Evolutionary conservation across 176 grass and related monocot genomes (phyloP).

Genomic region (Musa itinerans): DNA sequence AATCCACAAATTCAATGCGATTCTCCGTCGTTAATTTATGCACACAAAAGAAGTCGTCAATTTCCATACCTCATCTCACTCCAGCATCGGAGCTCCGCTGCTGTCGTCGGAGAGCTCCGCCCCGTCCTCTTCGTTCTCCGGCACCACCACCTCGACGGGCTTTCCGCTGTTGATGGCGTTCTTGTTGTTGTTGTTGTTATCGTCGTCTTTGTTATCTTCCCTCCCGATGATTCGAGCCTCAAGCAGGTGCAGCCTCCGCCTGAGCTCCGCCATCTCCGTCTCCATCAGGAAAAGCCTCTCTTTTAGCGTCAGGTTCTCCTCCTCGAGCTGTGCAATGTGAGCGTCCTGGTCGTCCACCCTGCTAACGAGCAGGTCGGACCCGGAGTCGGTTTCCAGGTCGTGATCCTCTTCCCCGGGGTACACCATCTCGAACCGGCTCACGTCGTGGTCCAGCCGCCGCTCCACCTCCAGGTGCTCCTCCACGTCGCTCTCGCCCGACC

Average conservation of each 20-base stretch:
- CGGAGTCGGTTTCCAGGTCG: constrained; percentile 8
- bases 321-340: constrained; percentile 47
- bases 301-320: constrained; percentile 16
- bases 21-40: no score
- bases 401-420: constrained; percentile 8
- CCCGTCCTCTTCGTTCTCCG: no score
- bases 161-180: no score
- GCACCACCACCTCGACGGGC: no score
- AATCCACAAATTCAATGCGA: no score
- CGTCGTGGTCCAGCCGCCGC: constrained; percentile 74
- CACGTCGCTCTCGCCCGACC: constrained; percentile 62
- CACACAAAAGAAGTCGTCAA: no score
- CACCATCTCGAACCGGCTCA: constrained; percentile 49
- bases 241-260: constrained; percentile 33
- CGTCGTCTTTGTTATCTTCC: no score
- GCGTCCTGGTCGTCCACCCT: constrained; percentile 39
- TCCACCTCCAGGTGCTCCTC: constrained; percentile 85
- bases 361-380: constrained; percentile 1
- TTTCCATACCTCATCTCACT: no score
- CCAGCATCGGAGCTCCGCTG: no score
- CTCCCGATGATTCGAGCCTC: constrained; percentile 20
- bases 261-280: constrained; percentile 64
- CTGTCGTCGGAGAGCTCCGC: no score
- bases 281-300: constrained; percentile 24
- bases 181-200: no score